Conservation (phyloP, 345 rosid genomes). For the Bruguiera sexangula region DNA sequence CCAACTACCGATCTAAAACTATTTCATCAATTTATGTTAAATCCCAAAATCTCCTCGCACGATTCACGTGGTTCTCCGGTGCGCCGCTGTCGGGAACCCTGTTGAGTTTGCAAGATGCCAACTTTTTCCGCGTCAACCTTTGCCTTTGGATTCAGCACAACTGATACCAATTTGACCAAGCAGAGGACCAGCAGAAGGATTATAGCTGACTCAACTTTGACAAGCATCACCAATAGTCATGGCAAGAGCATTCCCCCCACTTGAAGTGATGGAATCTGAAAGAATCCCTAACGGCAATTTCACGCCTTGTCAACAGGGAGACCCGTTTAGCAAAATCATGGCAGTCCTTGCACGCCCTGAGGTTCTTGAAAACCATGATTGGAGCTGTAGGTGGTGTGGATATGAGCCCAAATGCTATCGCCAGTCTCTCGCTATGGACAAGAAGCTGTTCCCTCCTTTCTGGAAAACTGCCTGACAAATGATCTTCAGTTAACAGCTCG, state of each 20-base stretch:
- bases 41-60: too few species aligned
- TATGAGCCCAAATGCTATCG: conserved; percentile 65
- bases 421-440: conserved; percentile 76
- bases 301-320: conserved; percentile 44
- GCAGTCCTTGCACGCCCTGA: conserved; percentile 64
- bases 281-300: conserved; percentile 57
- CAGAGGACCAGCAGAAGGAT: too few species aligned
- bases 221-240: conserved; percentile 59
- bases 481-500: conserved; percentile 34
- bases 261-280: conserved; percentile 70
- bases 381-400: conserved; percentile 42
- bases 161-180: too few species aligned
- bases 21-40: too few species aligned
- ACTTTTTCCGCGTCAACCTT: too few species aligned
- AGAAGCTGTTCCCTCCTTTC: conserved; percentile 57
- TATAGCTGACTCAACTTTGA: background rate
- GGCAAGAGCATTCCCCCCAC: conserved; percentile 64
- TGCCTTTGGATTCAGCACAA: too few species aligned
- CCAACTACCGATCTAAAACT: too few species aligned
- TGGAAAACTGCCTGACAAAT: conserved; percentile 34
- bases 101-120: too few species aligned
- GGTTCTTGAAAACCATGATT: conserved; percentile 65
- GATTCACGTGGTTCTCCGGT: too few species aligned
- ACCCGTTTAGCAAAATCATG: conserved; percentile 72
- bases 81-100: too few species aligned